phyloP scores from a whole-genome alignment of 352 stramenopile species.

The Phytophthora meadii region DNA sequence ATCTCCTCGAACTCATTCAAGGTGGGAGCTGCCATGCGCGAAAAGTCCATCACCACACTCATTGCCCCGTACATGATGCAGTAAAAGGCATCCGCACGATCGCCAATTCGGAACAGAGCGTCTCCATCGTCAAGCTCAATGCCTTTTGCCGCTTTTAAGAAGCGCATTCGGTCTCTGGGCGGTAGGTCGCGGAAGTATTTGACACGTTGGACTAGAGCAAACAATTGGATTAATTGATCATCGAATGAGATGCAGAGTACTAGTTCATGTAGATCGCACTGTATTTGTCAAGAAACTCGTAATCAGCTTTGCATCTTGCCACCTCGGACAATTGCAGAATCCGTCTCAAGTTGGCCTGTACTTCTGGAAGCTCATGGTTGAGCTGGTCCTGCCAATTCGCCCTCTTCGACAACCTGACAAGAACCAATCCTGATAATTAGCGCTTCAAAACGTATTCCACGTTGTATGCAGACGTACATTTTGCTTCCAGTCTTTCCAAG shows the following conservation, averaged over 20 bases:
- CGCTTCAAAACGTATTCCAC: too few relatives aligned
- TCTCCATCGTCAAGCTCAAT: constrained; percentile 71
- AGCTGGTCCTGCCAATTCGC: constrained; percentile 27
- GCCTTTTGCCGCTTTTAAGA: constrained; percentile 70
- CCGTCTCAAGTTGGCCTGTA: constrained; percentile 46
- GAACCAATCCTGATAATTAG: neutral
- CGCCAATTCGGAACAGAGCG: constrained; percentile 72
- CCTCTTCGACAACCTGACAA: constrained; percentile 29
- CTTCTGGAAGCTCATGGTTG: constrained; percentile 48
- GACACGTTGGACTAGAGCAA: constrained; percentile 53
- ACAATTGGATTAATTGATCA: too few relatives aligned
- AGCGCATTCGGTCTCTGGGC: constrained; percentile 56
- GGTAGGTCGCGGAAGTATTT: constrained; percentile 74
- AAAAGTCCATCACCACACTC: constrained; percentile 79
- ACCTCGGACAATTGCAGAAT: constrained; percentile 57
- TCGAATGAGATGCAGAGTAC: neutral
- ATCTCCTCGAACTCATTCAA: constrained; percentile 80
- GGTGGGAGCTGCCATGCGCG: constrained; percentile 67
- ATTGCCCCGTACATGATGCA: constrained; percentile 80
- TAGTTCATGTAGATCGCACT: constrained; percentile 26
- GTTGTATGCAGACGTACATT: constrained; percentile 9
- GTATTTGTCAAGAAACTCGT: constrained; percentile 75
- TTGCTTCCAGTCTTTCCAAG: constrained; percentile 5
- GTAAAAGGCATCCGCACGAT: constrained; percentile 77
- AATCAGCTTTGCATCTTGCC: constrained; percentile 56